Conservation (phyloP, 345 rosid genomes). For the Eucalyptus camaldulensis region DNA sequence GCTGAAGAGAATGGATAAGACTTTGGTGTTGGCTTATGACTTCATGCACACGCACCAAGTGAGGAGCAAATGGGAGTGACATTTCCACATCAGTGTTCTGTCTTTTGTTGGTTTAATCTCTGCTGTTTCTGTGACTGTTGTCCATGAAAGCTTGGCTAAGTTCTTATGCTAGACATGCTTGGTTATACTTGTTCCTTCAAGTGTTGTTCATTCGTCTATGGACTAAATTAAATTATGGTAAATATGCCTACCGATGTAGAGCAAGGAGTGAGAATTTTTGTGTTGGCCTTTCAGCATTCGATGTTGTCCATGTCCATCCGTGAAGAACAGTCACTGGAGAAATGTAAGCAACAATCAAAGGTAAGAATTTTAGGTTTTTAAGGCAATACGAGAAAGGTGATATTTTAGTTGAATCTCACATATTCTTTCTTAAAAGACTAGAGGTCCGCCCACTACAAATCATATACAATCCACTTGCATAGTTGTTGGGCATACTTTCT, state of each 20-base stretch:
- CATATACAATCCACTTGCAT: too few species aligned
- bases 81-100: background rate
- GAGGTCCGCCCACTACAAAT: background rate
- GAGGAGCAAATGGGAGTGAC: slow-evolving; percentile 21
- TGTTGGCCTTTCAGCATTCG: too few species aligned
- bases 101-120: background rate
- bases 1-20: slow-evolving; percentile 43
- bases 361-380: too few species aligned
- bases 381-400: too few species aligned
- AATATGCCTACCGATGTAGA: too few species aligned
- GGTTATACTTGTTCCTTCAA: background rate
- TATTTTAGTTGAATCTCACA: too few species aligned
- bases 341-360: too few species aligned
- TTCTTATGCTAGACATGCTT: background rate
- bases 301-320: too few species aligned
- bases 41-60: slow-evolving; percentile 31
- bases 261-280: too few species aligned
- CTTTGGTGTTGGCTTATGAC: slow-evolving; percentile 25
- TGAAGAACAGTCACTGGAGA: too few species aligned
- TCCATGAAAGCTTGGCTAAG: background rate
- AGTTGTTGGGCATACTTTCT: too few species aligned
- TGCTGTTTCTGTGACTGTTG: background rate
- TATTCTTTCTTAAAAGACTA: background rate
- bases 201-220: background rate
- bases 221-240: background rate